Base-by-base conservation (phyloP, 2,329 filamentous ascomycete genomes). In the Aspergillus costaricaensis region DNA sequence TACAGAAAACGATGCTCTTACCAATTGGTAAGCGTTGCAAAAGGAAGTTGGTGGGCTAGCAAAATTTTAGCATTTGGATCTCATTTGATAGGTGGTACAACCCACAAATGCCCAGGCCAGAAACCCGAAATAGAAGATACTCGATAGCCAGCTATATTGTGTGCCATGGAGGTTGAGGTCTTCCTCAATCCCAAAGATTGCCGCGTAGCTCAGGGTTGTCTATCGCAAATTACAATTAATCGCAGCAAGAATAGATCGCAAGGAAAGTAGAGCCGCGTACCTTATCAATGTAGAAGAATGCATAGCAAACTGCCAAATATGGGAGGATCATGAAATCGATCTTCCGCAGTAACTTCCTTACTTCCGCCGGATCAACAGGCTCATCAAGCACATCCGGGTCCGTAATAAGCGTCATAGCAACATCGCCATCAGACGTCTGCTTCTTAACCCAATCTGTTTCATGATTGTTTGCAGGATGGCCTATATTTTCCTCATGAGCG, bases 171-270 rank as follows among this genome's bases (percentile, higher is more conserved):
- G 77, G 14, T 81, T 65, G 8, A 88, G 77, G 62, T 87, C 86
- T 2, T 86, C 80, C 21, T 80, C 78, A 61, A 90, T 84, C 1
- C 86, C 86, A 60, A 89, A 88, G 53, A 89, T 85, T 19, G 87
- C 86, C 0, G 87, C 86, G 64, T 88, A 89, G 1, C 82, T 85
- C 30, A 86, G 73, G 0, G 82, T 86, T 0, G 84, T 86, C 76
- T 86, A 25, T 43, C 17, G 4, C 14, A 41, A 8, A 10, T 50
- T 6, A 15, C 10, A 15, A 19, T 43, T 17, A 49, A 27, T 41
- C 36, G n/a, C 15, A 10, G 43, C 25, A 15, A 36, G 43, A 44
- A 14, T 17, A 48, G 12, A 70, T 2, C 41, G 17, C 25, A 27
- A 55, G 41, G 7, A 21, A 30, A 49, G n/a, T 17, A 27, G 8